Evolutionary conservation across 225 moss, liverwort and hornwort species (phyloP), one percentile per base, ranked within the genome.

Genomic region (Physcomitrium patens): DNA sequence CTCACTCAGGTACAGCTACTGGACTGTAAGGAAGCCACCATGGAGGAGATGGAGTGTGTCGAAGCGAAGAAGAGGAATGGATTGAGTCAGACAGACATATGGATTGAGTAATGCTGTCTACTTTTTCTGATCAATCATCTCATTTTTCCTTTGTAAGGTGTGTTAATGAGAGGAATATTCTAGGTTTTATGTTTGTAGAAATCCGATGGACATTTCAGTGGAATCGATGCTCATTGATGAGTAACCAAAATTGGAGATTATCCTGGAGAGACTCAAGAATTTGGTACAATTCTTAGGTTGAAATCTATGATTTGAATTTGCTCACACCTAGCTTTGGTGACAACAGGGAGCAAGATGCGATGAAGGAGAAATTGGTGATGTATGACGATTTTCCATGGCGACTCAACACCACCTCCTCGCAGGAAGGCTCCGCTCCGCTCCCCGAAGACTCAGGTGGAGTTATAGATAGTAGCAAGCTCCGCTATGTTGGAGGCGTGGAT

Each of bases 401-500:
- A 24, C 63, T 99, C 10, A 73, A 70, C 68, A 12, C 48, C 5
- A 74, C 43, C 41, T 14, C 65, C 14, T 58, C 61, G 3, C 73
- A 80, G 2, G 60, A 67, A 17, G 63, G 2, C 19, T 55, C 52
- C 12, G 65, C 44, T 11, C 62, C 31, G 41, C 7, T 68, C 53
- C 52, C 62, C 1, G 56, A 82, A 59, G 70, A 60, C 9, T 74
- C 79, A 41, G 58, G 59, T 59, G 57, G 62, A 20, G 26, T 19
- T n/a, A 70, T 63, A 22, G 78, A 79, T 5, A 68, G 68, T 70
- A 46, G 74, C 70, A 72, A 66, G 63, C 91, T 99, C 49, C 90
- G 80, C 48, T 93, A 86, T 17, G 78, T 99, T 0, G 99, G 95
- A 60, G 95, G 99, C 26, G 99, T 95, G 19, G 99, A 99, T 81